A percentile compares a stretch with the other conserved stretches of the same genome.
Conservation (phyloP, 495 filamentous ascomycete species). For the Acidiella bohemica region DNA sequence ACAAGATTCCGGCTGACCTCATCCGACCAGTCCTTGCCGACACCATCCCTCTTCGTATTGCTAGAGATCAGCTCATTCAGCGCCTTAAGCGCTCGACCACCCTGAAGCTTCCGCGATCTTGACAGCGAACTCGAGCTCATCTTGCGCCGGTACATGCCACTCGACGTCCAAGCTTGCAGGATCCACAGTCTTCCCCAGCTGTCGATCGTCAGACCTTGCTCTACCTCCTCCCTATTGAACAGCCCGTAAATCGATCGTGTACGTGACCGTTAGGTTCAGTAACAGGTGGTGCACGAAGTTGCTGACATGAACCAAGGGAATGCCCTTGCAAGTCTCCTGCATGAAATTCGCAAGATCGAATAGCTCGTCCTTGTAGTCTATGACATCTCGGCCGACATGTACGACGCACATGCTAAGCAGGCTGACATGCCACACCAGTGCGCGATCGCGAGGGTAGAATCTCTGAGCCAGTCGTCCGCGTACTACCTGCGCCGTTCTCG, state of each 20-base stretch:
- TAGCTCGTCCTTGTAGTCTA: slow-evolving; percentile 75
- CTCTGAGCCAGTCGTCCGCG: slow-evolving; percentile 82
- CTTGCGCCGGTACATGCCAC: slow-evolving; percentile 73
- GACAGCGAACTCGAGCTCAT: slow-evolving; percentile 77
- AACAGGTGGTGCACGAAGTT: slow-evolving; percentile 98
- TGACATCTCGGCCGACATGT: slow-evolving; percentile 78
- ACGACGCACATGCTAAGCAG: slow-evolving; percentile 98
- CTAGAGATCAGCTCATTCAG: slow-evolving; percentile 65
- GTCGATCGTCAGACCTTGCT: slow-evolving; percentile 43
- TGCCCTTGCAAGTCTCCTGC: slow-evolving; percentile 85
- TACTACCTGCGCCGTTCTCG: slow-evolving; percentile 92
- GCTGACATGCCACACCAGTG: slow-evolving; percentile 90
- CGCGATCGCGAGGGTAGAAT: slow-evolving; percentile 85
- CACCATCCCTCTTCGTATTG: slow-evolving; percentile 67
- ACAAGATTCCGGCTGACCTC: slow-evolving; percentile 83
- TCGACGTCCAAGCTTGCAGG: slow-evolving; percentile 65
- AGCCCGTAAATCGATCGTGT: slow-evolving; percentile 77
- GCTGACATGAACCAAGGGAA: slow-evolving; percentile 87
- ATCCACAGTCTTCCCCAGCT: slow-evolving; percentile 66
- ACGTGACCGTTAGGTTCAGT: slow-evolving; percentile 89
- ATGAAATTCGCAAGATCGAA: slow-evolving; percentile 88
- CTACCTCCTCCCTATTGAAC: slow-evolving; percentile 55
- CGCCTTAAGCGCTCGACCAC: slow-evolving; percentile 49
- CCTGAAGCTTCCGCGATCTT: slow-evolving; percentile 74
- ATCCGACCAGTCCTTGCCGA: slow-evolving; percentile 96